Evolutionary conservation across 1,284 basidiomycete species (phyloP), one percentile per base, ranked within the genome.

Genomic region (Apiotrichum mycotoxinovorans): DNA sequence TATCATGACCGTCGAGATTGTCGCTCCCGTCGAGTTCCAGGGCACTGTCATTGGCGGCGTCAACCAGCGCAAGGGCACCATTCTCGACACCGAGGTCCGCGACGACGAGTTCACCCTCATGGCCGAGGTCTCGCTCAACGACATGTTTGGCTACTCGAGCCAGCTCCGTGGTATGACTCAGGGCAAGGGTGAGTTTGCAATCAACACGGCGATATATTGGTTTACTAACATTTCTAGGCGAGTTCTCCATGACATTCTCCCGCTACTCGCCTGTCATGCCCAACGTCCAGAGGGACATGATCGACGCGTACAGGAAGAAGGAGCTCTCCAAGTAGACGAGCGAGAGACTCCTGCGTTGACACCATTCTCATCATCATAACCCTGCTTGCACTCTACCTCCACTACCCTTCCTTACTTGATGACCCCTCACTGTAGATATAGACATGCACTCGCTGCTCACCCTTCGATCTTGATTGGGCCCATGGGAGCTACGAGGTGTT

Each of bases 131-230:
- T 87, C 90, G 11, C 78, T 98, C 75, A 98, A 95, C 77, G 95
- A 98, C 72, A 98, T 99, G 96, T 98, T 98, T 75, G 95, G 95
- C 33, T 98, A 95, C 74, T 93, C 91, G 27, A 90, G 86, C 70
- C 88, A 90, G 67, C 80, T 98, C 51, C 85, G 96, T 59, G 95
- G 95, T 7, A 85, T 87, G 63, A 98, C 95, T 0, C 95, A 98
- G 79, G 92, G 93, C 70, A 97, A 97, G 80, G 92, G 88, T 79
- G 25, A 44, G 43, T 44, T 7, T 30, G 30, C 30, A 30, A 5
- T 5, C 7, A 30, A 12, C 5, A 30, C 7, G 12, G 30, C 30
- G 30, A 42, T 22, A 42, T 42, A 18, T 30, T 30, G 30, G n/a
- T n/a, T 30, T 27, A 27, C 43, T 44, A n/a, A 44, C 43, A 30